Percentiles rank a stretch among this genome's conserved stretches.
phyloP scores from a whole-genome alignment of 2,329 filamentous ascomycete genomes.

The Epichloe hybrida region DNA sequence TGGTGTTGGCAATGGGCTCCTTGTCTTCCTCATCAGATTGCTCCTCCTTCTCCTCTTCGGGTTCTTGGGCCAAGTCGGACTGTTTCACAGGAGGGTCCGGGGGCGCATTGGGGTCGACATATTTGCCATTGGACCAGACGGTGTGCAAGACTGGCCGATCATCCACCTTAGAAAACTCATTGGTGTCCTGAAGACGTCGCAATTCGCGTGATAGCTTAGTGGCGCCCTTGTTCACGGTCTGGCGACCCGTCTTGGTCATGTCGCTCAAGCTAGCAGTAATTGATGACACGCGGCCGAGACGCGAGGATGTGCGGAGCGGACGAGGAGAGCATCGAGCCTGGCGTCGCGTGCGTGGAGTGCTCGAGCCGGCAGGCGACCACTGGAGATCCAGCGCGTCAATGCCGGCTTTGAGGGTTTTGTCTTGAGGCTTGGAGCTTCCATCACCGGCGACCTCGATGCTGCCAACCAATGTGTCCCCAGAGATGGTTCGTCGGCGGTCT shows the following conservation, averaged over 20 bases:
- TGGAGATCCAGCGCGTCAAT: constrained; percentile 34
- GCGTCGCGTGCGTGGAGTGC: constrained; percentile 20
- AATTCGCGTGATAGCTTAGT: constrained; percentile 42
- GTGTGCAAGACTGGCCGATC: constrained; percentile 42
- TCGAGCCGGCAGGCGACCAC: constrained; percentile 27
- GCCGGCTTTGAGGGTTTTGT: constrained; percentile 3
- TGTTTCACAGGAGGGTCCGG: constrained; percentile 26
- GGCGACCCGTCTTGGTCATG: constrained; percentile 47
- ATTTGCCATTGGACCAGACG: constrained; percentile 53
- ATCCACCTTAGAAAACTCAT: constrained; percentile 47
- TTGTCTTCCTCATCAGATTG: constrained; percentile 8
- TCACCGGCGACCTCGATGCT: constrained; percentile 13
- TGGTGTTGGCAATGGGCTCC: constrained; percentile 18
- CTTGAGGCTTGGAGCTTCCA: constrained; percentile 5
- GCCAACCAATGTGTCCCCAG: constrained; percentile 24
- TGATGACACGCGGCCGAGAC: constrained; percentile 23
- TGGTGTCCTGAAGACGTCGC: constrained; percentile 45
- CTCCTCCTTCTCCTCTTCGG: neutral
- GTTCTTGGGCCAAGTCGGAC: constrained; percentile 11
- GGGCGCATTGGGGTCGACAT: constrained; percentile 33
- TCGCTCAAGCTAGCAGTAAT: constrained; percentile 35
- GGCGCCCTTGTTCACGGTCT: constrained; percentile 35
- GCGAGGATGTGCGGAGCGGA: constrained; percentile 29
- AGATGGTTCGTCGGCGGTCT: constrained; percentile 32
- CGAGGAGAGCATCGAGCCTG: constrained; percentile 18